phyloP scores from a whole-genome alignment of 495 filamentous ascomycete species.

The Glarea lozoyensis region DNA sequence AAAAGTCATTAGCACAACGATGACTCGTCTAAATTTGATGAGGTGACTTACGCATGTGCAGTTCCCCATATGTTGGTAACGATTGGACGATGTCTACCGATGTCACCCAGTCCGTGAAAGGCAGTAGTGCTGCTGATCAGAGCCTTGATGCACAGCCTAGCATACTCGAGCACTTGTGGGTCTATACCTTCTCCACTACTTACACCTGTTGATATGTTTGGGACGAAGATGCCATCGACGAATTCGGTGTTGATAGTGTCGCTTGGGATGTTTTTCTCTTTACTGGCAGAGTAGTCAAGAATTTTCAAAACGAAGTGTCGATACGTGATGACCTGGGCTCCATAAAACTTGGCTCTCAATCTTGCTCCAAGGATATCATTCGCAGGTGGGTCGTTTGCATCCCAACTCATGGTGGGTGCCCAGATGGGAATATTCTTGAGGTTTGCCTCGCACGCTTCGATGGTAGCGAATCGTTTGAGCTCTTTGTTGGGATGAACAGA shows the following conservation, averaged over 20 bases:
- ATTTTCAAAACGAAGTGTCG: conserved; percentile 67
- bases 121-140: conserved; percentile 79
- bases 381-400: conserved; percentile 57
- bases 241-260: conserved; percentile 11
- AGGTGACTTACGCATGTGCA: conserved; percentile 78
- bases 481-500: conserved; percentile 3
- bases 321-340: conserved; percentile 82
- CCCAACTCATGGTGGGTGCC: conserved; percentile 47
- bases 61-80: conserved; percentile 95
- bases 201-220: conserved; percentile 19
- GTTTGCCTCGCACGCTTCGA: conserved; percentile 39
- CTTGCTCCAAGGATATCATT: conserved; percentile 74
- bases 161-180: conserved; percentile 42
- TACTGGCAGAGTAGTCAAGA: conserved; percentile 34
- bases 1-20: conserved; percentile 6
- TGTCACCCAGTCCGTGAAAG: conserved; percentile 59
- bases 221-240: conserved; percentile 23
- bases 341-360: conserved; percentile 89
- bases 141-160: conserved; percentile 51
- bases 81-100: conserved; percentile 53
- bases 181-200: conserved; percentile 28
- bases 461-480: conserved; percentile 23
- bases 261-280: conserved; percentile 16
- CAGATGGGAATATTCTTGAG: conserved; percentile 32
- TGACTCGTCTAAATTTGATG: conserved; percentile 3